Base-by-base conservation (phyloP, 495 filamentous ascomycete genomes). In the Articulospora tetracladia region DNA sequence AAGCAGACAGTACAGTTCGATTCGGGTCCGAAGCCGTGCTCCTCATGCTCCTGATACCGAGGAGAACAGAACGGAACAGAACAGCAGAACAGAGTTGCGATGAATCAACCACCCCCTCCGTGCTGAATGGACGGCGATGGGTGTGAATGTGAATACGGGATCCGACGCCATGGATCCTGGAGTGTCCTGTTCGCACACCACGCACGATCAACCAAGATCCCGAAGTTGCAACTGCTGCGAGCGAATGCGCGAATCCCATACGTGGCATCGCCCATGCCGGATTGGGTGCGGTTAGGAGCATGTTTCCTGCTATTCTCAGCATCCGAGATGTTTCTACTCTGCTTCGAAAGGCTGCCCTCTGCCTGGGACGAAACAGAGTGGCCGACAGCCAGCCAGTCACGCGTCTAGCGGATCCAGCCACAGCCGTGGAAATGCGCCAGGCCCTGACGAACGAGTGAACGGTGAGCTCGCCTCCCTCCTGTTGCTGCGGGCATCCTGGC, bases 321-420 rank as follows among this genome's bases (percentile, higher is more conserved):
- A 44, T 44, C 7, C 39, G 11, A 50, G 55, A 24, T 59, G 61
- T 63, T 59, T 63, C 61, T 59, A 23, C 13, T 55, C 11, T 56
- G 51, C 51, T 28, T 63, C 47, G 52, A 61, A 30, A 44, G 34
- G 48, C n/a, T 53, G 30, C 48, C 51, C 20, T 46, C 46, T 59
- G 26, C 17, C 39, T 44, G 39, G 30, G 4, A 44, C 61, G 63
- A 65, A 65, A 65, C 63, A 56, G 32, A 55, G 34, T 49, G 30
- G 30, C 39, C 17, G 3, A 15, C 23, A 41, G 24, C 13, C 41
- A 61, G 44, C 52, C 27, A 50, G 4, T 57, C 44, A 56, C 8
- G 27, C 50, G 41, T n/a, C 36, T 19, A 20, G 19, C 57, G 50
- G 57, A 47, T 27, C 39, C 32, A 60, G 57, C 32, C 57, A 60